A percentile compares a stretch with the other conserved stretches of the same genome.
These are phyloP conservation scores for Fragaria iinumae DNA, from an alignment of 306 rosid genomes.

Conservation along the genomic window DNA sequence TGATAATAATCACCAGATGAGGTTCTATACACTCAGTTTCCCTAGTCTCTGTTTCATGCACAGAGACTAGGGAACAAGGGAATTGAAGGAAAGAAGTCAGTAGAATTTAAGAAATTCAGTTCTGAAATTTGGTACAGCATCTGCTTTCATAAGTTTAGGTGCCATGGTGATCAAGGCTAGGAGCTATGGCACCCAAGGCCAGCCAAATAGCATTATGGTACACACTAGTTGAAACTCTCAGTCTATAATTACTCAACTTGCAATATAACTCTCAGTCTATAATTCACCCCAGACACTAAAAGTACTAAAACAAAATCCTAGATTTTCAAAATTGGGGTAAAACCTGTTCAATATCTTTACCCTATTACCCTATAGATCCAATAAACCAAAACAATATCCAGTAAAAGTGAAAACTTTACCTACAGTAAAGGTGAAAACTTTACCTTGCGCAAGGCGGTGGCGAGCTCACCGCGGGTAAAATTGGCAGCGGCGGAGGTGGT, in stretches of 20 bases:
- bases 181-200: no score
- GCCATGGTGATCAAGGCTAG: background rate
- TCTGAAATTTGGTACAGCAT: background rate
- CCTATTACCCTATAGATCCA: background rate
- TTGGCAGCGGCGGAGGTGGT: constrained; percentile 81
- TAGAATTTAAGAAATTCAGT: constrained; percentile 9
- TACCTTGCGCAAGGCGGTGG: constrained; percentile 83
- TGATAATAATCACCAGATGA: background rate
- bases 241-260: background rate
- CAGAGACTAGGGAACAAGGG: background rate
- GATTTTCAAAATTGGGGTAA: no score
- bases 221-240: background rate
- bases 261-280: background rate
- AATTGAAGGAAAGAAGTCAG: background rate
- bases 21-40: background rate
- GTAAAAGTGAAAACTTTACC: no score
- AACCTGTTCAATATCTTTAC: no score
- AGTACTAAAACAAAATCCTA: no score
- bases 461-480: constrained; percentile 77
- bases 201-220: background rate
- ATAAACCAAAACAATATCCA: background rate
- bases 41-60: background rate
- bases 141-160: background rate
- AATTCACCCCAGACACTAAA: no score
- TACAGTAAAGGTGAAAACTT: background rate